A percentile compares a stretch with the other conserved stretches of the same genome.
These are phyloP conservation scores for Cochlearia excelsa DNA, from an alignment of 345 rosid genomes.

Conservation along the genomic window DNA sequence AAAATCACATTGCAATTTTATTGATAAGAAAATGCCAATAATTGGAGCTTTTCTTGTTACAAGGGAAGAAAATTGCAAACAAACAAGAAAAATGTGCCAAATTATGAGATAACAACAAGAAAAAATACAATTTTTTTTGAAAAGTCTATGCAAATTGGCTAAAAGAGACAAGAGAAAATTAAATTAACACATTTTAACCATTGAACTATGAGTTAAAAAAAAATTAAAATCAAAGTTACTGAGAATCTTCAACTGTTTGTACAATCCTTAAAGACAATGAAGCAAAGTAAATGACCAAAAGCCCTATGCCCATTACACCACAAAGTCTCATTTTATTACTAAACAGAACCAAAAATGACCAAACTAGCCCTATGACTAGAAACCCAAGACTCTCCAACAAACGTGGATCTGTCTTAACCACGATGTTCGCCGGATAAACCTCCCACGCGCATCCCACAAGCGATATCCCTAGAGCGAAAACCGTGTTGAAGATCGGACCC, in stretches of 20 bases:
- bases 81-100: slow-evolving; percentile 34
- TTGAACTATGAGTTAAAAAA: too few species aligned
- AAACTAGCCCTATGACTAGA: slow-evolving; percentile 63
- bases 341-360: slow-evolving; percentile 80
- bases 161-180: slow-evolving; percentile 17
- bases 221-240: slow-evolving; percentile 26
- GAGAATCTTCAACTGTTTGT: slow-evolving; percentile 33
- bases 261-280: slow-evolving; percentile 58
- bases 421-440: slow-evolving; percentile 50
- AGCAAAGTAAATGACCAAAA: slow-evolving; percentile 66
- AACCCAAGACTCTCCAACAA: slow-evolving; percentile 70
- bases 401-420: slow-evolving; percentile 58
- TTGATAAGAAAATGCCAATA: slow-evolving; percentile 14
- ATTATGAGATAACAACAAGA: slow-evolving; percentile 19
- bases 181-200: too few species aligned
- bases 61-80: slow-evolving; percentile 19
- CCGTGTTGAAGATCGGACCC: slow-evolving; percentile 81
- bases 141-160: slow-evolving; percentile 18
- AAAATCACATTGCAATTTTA: background rate
- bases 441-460: slow-evolving; percentile 62
- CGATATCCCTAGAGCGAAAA: slow-evolving; percentile 73
- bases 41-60: slow-evolving; percentile 11
- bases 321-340: slow-evolving; percentile 66
- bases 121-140: slow-evolving; percentile 26
- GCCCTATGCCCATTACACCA: slow-evolving; percentile 64